phyloP scores from a whole-genome alignment of 768 basidiomycete species.

The Scleroderma bovista region DNA sequence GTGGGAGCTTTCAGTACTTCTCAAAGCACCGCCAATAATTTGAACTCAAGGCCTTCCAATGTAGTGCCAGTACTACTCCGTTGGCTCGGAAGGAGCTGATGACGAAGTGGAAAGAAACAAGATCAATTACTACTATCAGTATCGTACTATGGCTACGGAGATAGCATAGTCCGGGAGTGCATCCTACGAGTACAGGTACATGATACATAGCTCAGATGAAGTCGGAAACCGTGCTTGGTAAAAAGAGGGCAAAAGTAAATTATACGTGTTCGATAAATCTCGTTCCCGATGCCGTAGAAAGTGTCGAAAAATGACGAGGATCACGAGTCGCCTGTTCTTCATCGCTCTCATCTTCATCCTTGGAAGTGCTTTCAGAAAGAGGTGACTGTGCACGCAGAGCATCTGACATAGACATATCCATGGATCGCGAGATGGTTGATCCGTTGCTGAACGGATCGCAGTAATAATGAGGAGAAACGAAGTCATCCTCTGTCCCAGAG shows the following conservation, averaged over 20 bases:
- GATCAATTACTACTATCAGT: too few species aligned
- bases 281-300: conserved; percentile 34
- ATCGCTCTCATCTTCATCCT: conserved; percentile 10
- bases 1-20: too few species aligned
- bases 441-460: conserved; percentile 18
- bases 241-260: background rate
- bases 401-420: conserved; percentile 1
- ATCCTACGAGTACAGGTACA: background rate
- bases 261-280: conserved; percentile 42
- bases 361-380: conserved; percentile 20
- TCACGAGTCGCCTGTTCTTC: conserved; percentile 5
- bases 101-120: too few species aligned
- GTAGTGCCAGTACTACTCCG: too few species aligned
- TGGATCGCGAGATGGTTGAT: conserved; percentile 1
- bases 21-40: too few species aligned
- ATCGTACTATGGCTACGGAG: too few species aligned
- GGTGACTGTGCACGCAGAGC: conserved; percentile 25
- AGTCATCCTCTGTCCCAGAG: conserved; percentile 17
- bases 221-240: too few species aligned
- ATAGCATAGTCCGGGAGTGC: background rate
- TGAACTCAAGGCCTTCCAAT: too few species aligned
- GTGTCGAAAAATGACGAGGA: conserved; percentile 16
- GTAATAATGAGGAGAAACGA: conserved; percentile 9
- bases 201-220: background rate
- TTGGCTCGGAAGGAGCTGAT: too few species aligned